These are phyloP conservation scores for Lactifluus pinguis DNA, from an alignment of 768 basidiomycete genomes.

Conservation along the genomic window DNA sequence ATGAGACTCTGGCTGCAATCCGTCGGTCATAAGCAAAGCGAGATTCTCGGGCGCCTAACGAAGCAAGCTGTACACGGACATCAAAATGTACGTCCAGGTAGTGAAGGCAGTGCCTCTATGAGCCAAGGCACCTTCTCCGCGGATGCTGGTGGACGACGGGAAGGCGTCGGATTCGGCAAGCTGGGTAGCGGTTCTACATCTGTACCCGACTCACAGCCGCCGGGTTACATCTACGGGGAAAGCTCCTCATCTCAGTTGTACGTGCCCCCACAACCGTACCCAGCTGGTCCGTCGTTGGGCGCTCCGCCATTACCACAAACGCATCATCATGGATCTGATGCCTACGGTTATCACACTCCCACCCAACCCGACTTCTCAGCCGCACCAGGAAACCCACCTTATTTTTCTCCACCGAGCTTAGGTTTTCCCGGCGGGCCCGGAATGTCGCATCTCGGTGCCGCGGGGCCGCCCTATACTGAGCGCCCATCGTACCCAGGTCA, in stretches of 20 bases:
- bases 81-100: slow-evolving; percentile 53
- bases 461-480: slow-evolving; percentile 3
- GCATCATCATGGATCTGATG: not conserved
- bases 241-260: not conserved
- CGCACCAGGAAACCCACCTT: not conserved
- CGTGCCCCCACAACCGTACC: not conserved
- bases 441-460: not conserved
- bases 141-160: slow-evolving; percentile 19
- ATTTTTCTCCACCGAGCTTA: not conserved
- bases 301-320: not conserved
- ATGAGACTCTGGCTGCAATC: slow-evolving; percentile 53
- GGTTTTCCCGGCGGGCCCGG: not conserved
- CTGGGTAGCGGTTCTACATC: not conserved
- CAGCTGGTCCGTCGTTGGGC: not conserved
- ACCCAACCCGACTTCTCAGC: not conserved
- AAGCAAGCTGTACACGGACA: slow-evolving; percentile 65
- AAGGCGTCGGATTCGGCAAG: not conserved
- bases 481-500: slow-evolving; percentile 16
- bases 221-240: slow-evolving; percentile 2
- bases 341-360: not conserved
- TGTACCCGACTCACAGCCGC: not conserved
- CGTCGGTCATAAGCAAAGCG: slow-evolving; percentile 39
- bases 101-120: slow-evolving; percentile 40
- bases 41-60: slow-evolving; percentile 46
- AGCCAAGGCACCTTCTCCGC: slow-evolving; percentile 42